Percentiles rank a stretch among this genome's conserved stretches.
phyloP scores from a whole-genome alignment of 345 rosid genomes.

The Hypericum androsaemum region DNA sequence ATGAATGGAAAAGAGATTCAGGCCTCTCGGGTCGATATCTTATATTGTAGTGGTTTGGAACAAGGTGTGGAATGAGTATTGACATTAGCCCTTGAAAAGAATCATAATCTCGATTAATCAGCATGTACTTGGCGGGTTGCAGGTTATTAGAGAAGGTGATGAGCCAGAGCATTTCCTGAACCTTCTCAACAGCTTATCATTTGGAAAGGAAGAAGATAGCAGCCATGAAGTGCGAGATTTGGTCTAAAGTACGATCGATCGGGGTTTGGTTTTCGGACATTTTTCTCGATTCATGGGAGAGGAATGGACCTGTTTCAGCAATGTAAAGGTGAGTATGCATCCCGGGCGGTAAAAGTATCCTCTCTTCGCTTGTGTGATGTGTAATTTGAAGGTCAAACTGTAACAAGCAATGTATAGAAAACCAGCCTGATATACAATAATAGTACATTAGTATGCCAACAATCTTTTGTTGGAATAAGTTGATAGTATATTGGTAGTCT shows the following conservation, averaged over 20 bases:
- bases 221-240: slow-evolving; percentile 1
- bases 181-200: slow-evolving; percentile 21
- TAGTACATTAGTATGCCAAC: too few relatives aligned
- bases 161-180: slow-evolving; percentile 34
- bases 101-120: slow-evolving; percentile 3
- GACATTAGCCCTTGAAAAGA: slow-evolving; percentile 2
- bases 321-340: slow-evolving; percentile 22
- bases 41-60: not conserved
- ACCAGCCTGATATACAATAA: not conserved
- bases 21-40: too few relatives aligned
- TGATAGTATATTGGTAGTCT: too few relatives aligned
- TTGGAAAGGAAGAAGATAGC: slow-evolving; percentile 20
- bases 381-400: too few relatives aligned
- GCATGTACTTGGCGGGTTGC: slow-evolving; percentile 9
- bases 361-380: slow-evolving; percentile 34
- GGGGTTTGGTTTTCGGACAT: not conserved
- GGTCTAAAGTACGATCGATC: slow-evolving; percentile 3
- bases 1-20: too few relatives aligned
- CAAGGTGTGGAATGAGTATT: not conserved
- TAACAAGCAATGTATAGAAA: not conserved
- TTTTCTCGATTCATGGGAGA: not conserved
- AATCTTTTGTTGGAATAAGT: too few relatives aligned
- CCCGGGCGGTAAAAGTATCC: slow-evolving; percentile 29
- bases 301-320: slow-evolving; percentile 7
- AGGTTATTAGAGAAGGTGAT: slow-evolving; percentile 34